phyloP scores from a whole-genome alignment of 257 asterid species.

The Capsicum pubescens region DNA sequence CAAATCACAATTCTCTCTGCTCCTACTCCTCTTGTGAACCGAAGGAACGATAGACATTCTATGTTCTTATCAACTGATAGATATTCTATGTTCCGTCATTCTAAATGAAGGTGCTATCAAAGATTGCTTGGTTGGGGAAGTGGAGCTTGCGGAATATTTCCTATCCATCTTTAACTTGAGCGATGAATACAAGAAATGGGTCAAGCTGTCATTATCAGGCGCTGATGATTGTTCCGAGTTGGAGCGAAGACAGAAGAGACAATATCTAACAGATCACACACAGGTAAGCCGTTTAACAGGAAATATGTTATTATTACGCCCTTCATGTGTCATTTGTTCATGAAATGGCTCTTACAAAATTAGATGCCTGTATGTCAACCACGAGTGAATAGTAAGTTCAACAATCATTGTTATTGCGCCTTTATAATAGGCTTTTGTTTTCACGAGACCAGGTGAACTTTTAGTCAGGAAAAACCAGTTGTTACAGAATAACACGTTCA shows the following conservation, averaged over 20 bases:
- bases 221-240: constrained; percentile 31
- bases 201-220: constrained; percentile 43
- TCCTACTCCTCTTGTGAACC: neutral
- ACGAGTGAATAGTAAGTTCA: too few species aligned
- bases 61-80: constrained; percentile 13
- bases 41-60: neutral
- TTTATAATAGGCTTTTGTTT: too few species aligned
- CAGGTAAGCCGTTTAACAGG: constrained; percentile 56
- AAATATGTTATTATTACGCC: neutral
- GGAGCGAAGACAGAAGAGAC: constrained; percentile 51
- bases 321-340: neutral
- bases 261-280: constrained; percentile 74
- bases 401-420: too few species aligned
- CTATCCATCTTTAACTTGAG: constrained; percentile 63
- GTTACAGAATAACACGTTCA: too few species aligned
- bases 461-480: too few species aligned
- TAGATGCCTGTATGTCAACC: too few species aligned
- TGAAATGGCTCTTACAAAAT: too few species aligned
- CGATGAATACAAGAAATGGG: constrained; percentile 84
- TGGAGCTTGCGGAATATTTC: constrained; percentile 65
- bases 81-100: constrained; percentile 3
- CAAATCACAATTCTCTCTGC: neutral
- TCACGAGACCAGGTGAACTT: too few species aligned
- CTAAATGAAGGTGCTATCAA: constrained; percentile 67
- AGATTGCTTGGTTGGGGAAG: constrained; percentile 64